Base-by-base conservation (phyloP, 2,329 filamentous ascomycete species). In the Exophiala sp. region DNA sequence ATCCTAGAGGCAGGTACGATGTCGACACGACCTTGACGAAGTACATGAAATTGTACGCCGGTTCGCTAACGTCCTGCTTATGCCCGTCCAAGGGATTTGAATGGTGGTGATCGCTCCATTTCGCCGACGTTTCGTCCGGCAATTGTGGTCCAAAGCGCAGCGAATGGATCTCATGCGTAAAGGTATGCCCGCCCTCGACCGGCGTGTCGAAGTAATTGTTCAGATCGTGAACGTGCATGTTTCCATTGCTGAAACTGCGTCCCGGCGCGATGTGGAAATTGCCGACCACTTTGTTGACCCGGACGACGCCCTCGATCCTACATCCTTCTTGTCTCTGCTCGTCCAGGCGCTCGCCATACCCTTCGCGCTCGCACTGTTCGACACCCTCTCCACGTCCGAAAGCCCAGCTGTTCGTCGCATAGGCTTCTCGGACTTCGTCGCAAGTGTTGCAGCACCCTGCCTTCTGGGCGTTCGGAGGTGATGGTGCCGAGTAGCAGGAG, bases 251-350 rank as follows among this genome's bases (percentile, higher is more conserved):
- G 81, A 97, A 97, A 71, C 87, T 92, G 73, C 92, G 89, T 65
- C 94, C 94, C 1, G 94, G 94, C 1, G 95, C 94, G 65, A 99
- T 87, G 73, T 99, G 94, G 81, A 99, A 99, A 77, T 99, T 99
- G 52, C 94, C 94, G 50, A 99, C 82, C 21, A 99, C 94, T 76
- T 99, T 99, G 80, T 99, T 99, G 62, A 99, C 95, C 44, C 89
- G 88, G 64, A 99, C 82, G 36, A 84, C 84, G 55, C 94, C 94
- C 71, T 96, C 91, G 61, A 99, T 88, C 47, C 94, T 89, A 74
- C 94, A 99, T 55, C 94, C 94, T 75, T 99, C 95, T 47, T 85
- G 82, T 52, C 91, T 84, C 75, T 97, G 92, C 59, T 84, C 85
- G 68, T 95, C 89, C 55, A 99, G 79, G 65, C 86, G 87, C 72